phyloP scores from a whole-genome alignment of 768 basidiomycete species.

The Boletus subparvulus region DNA sequence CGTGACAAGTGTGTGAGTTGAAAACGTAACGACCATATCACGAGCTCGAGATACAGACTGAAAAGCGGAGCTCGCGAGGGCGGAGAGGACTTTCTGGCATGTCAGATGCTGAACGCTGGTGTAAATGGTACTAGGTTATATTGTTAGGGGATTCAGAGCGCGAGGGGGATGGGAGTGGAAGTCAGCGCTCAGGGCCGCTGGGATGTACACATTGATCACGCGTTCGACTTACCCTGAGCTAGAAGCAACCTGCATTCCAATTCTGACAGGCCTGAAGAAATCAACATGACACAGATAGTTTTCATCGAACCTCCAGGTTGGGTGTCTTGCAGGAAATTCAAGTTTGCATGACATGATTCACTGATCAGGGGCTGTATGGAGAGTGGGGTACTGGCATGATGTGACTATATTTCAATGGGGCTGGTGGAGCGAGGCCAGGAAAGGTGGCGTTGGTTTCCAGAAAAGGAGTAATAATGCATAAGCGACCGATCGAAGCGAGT shows the following conservation, averaged over 20 bases:
- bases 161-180: no score
- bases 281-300: not conserved
- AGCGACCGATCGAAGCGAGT: conserved; percentile 16
- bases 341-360: not conserved
- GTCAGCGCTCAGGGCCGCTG: not conserved
- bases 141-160: no score
- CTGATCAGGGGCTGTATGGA: no score
- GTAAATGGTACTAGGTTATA: no score
- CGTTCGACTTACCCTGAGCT: conserved; percentile 5
- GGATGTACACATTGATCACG: not conserved
- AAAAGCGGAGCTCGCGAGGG: no score
- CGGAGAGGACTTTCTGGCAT: no score
- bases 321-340: not conserved
- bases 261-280: not conserved
- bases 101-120: no score
- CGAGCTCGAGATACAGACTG: no score
- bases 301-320: not conserved
- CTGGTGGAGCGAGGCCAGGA: no score
- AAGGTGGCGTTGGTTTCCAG: not conserved
- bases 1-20: not conserved
- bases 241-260: conserved; percentile 13
- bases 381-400: no score
- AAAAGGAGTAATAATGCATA: conserved; percentile 10
- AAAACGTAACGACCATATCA: not conserved
- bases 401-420: no score